Conservation (phyloP, 768 basidiomycete species). For the Solioccasus polychromus region DNA sequence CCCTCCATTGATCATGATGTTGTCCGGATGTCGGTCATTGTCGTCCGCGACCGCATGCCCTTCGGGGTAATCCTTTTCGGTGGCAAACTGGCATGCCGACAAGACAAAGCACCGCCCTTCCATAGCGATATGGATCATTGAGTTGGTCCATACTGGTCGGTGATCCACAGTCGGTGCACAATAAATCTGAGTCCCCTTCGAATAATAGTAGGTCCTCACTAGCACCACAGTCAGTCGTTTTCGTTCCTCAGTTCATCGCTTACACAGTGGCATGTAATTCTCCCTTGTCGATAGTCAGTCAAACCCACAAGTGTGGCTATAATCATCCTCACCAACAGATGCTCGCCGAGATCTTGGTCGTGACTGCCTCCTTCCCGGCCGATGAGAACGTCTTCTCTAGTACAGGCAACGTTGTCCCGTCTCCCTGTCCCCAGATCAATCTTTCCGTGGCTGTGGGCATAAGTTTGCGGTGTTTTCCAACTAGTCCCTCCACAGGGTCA, state of each 20-base stretch:
- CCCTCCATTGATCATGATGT: constrained; percentile 60
- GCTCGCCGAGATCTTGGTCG: constrained; percentile 50
- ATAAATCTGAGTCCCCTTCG: constrained; percentile 56
- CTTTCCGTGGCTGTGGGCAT: constrained; percentile 61
- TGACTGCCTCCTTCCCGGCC: constrained; percentile 22
- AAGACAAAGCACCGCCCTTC: constrained; percentile 72
- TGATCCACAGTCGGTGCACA: constrained; percentile 67
- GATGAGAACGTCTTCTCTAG: constrained; percentile 38
- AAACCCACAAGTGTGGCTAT: not conserved
- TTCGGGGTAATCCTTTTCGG: constrained; percentile 51
- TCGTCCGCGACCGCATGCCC: constrained; percentile 43
- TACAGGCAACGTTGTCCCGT: constrained; percentile 52
- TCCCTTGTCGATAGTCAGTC: constrained; percentile 44
- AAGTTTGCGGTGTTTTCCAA: constrained; percentile 65
- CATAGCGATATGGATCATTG: constrained; percentile 61
- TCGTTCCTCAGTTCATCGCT: constrained; percentile 15
- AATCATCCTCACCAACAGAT: constrained; percentile 51
- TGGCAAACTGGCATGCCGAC: constrained; percentile 57
- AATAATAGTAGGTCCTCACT: constrained; percentile 62
- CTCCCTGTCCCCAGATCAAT: constrained; percentile 61
- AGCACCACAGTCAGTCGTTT: constrained; percentile 1
- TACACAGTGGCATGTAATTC: constrained; percentile 65
- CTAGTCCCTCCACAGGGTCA: constrained; percentile 46
- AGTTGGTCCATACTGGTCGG: constrained; percentile 51
- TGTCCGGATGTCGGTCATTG: constrained; percentile 39